Evolutionary conservation across 2,329 filamentous ascomycete species (phyloP).

Genomic region (Xylariaceae sp.): DNA sequence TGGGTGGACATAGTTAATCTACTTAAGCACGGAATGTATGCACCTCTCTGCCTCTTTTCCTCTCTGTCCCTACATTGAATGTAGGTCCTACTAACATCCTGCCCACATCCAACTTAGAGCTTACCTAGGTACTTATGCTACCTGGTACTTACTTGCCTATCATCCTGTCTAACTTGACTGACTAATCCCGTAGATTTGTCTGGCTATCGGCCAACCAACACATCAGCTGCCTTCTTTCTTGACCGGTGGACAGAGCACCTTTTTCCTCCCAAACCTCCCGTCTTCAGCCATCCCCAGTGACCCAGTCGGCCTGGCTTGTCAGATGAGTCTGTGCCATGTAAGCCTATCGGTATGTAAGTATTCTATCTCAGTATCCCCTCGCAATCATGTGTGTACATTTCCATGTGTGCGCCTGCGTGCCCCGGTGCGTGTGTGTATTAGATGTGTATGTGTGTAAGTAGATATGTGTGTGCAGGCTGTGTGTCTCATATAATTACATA

Average conservation of each 20-base stretch:
- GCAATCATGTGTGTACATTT: conserved; percentile 27
- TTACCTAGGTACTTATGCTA: too few relatives aligned
- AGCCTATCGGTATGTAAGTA: conserved; percentile 7
- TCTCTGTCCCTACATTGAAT: too few relatives aligned
- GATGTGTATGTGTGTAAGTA: too few relatives aligned
- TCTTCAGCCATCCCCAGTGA: neutral
- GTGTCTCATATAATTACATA: conserved; percentile 27
- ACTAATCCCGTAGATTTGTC: too few relatives aligned
- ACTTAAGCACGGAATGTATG: too few relatives aligned
- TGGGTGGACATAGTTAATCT: too few relatives aligned
- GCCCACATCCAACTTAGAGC: too few relatives aligned
- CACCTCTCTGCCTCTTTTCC: too few relatives aligned
- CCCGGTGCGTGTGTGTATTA: conserved; percentile 23
- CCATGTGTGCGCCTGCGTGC: conserved; percentile 26
- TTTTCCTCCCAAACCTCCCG: neutral
- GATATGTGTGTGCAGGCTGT: conserved; percentile 16
- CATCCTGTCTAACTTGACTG: too few relatives aligned
- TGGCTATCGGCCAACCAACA: neutral
- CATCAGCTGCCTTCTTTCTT: neutral
- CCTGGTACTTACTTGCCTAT: too few relatives aligned
- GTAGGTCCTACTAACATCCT: too few relatives aligned
- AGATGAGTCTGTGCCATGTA: neutral
- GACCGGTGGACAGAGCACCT: neutral
- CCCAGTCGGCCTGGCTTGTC: neutral
- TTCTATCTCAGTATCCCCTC: conserved; percentile 19